These are phyloP conservation scores for Saturnispora diversa DNA, from an alignment of 805 yeast species.

Conservation along the genomic window DNA sequence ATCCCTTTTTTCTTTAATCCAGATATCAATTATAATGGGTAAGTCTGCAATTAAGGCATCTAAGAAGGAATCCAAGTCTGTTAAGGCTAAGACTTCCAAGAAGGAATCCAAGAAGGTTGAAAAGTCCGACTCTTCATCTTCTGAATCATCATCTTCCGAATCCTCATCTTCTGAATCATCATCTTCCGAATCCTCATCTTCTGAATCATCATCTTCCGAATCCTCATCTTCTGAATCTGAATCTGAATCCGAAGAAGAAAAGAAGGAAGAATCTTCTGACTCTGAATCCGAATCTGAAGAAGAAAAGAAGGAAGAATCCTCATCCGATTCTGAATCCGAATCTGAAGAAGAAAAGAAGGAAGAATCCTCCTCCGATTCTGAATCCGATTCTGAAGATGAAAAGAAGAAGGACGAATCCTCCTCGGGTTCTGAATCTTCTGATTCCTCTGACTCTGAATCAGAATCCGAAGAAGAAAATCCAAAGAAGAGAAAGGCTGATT, in stretches of 20 bases:
- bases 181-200: slow-evolving; percentile 21
- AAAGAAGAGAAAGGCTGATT: slow-evolving; percentile 38
- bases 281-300: slow-evolving; percentile 25
- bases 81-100: slow-evolving; percentile 19
- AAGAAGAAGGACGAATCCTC: slow-evolving; percentile 3
- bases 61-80: slow-evolving; percentile 20
- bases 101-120: slow-evolving; percentile 22
- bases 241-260: slow-evolving; percentile 23
- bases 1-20: slow-evolving; percentile 6
- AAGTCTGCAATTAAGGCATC: slow-evolving; percentile 24
- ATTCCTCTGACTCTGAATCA: slow-evolving; percentile 14
- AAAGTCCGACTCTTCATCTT: slow-evolving; percentile 20
- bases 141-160: slow-evolving; percentile 18
- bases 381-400: slow-evolving; percentile 13
- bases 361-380: slow-evolving; percentile 24
- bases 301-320: slow-evolving; percentile 17
- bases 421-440: slow-evolving; percentile 15
- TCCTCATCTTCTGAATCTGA: slow-evolving; percentile 20
- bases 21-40: slow-evolving; percentile 20
- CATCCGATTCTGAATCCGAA: slow-evolving; percentile 18
- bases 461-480: slow-evolving; percentile 23
- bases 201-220: slow-evolving; percentile 18
- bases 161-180: slow-evolving; percentile 21
- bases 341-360: slow-evolving; percentile 25
- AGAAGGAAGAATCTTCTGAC: slow-evolving; percentile 16